Base-by-base conservation (phyloP, 495 filamentous ascomycete genomes). In the Staphylotrichum tortipilum region DNA sequence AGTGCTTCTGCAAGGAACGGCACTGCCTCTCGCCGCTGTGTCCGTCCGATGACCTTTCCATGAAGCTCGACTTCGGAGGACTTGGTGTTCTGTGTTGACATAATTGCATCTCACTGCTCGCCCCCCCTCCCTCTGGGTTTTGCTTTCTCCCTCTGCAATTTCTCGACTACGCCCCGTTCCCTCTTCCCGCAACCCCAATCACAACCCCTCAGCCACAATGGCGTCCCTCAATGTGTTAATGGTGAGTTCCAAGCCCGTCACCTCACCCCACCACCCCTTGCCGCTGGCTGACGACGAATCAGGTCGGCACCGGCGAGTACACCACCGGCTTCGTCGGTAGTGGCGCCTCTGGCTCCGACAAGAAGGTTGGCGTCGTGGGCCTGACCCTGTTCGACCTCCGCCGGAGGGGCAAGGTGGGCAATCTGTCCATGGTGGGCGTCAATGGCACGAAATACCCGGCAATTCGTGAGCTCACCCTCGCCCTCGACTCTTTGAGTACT, bases 251-350 rank as follows among this genome's bases (percentile, higher is more conserved):
- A 3, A 23, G 28, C 30, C 28, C 36, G 38, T 36, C 26, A 28
- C n/a, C n/a, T 19, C 17, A 24, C 7, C 38, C 2, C 15, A 8
- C 15, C 7, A 14, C n/a, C n/a, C n/a, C n/a, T n/a, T n/a, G n/a
- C n/a, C n/a, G 11, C 11, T 19, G 11, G 15, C 54, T 36, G 55
- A 50, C 57, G 61, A 44, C 59, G 7, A 23, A 14, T 21, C 55
- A 86, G 84, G 78, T 94, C 30, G 87, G 88, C 22, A 90, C 86
- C n/a, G 88, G 90, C 49, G 89, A 96, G 71, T 95, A 95, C 77
- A 96, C 90, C 53, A 95, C 90, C 38, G 88, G 88, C 31, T 92
- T 88, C 58, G 86, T 89, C 54, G 86, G 84, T 39, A 81, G 79
- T 56, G 83, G 80, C 39, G 82, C 79, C 39, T 91, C 87, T 1